Evolutionary conservation across 305 asterid species (phyloP).

Genomic region (Caryopteris hybrid): DNA sequence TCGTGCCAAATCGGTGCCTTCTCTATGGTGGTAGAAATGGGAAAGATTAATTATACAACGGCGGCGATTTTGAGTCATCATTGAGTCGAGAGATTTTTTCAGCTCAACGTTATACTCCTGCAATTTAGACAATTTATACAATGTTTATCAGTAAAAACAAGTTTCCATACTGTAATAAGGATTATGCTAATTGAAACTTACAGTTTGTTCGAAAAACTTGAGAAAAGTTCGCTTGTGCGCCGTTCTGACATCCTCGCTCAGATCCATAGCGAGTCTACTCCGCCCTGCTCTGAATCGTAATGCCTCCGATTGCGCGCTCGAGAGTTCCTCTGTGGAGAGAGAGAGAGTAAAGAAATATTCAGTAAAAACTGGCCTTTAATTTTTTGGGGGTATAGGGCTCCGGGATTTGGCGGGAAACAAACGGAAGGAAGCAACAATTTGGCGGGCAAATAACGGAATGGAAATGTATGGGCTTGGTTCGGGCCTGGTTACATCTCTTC

Average conservation of each 20-base stretch:
- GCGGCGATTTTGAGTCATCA: slow-evolving; percentile 68
- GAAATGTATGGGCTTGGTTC: slow-evolving; percentile 4
- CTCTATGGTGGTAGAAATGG: slow-evolving; percentile 73
- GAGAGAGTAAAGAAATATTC: background rate
- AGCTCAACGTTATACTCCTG: slow-evolving; percentile 64
- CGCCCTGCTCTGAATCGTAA: slow-evolving; percentile 15
- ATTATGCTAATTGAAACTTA: slow-evolving; percentile 22
- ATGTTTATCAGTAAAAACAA: background rate
- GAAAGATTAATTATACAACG: slow-evolving; percentile 71
- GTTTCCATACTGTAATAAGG: background rate
- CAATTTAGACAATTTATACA: background rate
- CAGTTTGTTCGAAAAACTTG: slow-evolving; percentile 86
- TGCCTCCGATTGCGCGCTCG: slow-evolving; percentile 1
- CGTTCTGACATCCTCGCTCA: slow-evolving; percentile 74
- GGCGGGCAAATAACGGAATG: slow-evolving; percentile 43
- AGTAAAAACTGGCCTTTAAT: background rate
- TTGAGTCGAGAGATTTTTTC: slow-evolving; percentile 48
- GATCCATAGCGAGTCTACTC: slow-evolving; percentile 52
- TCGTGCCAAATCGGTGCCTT: slow-evolving; percentile 88
- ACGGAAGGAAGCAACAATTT: slow-evolving; percentile 3
- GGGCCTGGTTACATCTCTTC: too few species aligned
- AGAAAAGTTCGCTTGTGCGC: slow-evolving; percentile 79
- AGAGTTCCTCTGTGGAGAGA: background rate
- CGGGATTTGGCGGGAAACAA: slow-evolving; percentile 56
- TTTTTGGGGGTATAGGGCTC: slow-evolving; percentile 19